These are phyloP conservation scores for Cystobasidium pallidum DNA, from an alignment of 1,284 basidiomycete genomes.

Conservation along the genomic window DNA sequence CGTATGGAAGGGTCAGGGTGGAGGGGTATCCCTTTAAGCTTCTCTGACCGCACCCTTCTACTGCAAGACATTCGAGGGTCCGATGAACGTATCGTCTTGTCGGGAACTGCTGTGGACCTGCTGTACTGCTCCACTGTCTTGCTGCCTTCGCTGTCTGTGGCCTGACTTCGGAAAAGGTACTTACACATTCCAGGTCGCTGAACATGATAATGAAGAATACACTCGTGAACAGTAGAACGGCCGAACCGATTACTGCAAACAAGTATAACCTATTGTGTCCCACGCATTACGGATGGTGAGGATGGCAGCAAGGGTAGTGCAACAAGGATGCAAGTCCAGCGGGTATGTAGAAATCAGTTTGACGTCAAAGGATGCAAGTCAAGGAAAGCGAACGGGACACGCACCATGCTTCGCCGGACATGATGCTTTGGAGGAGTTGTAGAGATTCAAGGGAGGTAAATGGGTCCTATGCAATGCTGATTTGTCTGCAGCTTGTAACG, in stretches of 20 bases:
- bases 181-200: conserved; percentile 83
- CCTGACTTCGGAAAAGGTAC: conserved; percentile 7
- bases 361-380: background rate
- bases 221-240: conserved; percentile 91
- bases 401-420: conserved; percentile 50
- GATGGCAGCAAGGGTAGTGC: too few species aligned
- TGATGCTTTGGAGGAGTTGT: conserved; percentile 10
- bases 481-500: too few species aligned
- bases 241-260: conserved; percentile 88
- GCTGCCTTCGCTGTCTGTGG: background rate
- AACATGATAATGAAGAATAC: conserved; percentile 99
- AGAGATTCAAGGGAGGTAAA: background rate
- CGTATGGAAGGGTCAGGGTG: too few species aligned
- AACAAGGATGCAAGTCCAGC: background rate
- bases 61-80: too few species aligned
- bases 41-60: too few species aligned
- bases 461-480: background rate
- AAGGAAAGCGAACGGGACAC: background rate
- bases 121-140: background rate
- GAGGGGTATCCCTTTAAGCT: too few species aligned
- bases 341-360: too few species aligned
- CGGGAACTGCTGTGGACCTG: too few species aligned
- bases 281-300: too few species aligned
- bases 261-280: conserved; percentile 82
- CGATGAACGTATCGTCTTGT: too few species aligned